Base-by-base conservation (phyloP, 2,329 filamentous ascomycete species). In the Colletotrichum nymphaeae region DNA sequence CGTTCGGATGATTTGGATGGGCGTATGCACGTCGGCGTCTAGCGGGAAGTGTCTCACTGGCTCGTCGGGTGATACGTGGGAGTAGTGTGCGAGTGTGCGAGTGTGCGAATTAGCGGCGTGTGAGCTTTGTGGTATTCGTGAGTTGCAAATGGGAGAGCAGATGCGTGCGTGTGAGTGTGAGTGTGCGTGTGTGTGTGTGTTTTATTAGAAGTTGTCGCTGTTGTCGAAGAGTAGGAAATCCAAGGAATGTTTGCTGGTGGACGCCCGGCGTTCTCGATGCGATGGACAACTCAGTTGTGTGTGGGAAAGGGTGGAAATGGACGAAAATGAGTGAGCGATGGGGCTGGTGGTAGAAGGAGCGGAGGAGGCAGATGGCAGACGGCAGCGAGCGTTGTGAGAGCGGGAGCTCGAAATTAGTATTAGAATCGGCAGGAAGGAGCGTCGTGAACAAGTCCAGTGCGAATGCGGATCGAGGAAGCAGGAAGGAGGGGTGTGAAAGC, bases 361-460 rank as follows among this genome's bases (percentile, higher is more conserved):
- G 32, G 37, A 63, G 19, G 59, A 69, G 65, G 26, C 59, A 28
- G 59, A 46, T 22, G 26, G 63, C 14, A 7, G 30, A 52, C 1
- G 26, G 22, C 26, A 49, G 42, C 16, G 42, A 53, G 19, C 5
- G 42, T 16, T 2, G 26, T 52, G 42, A 24, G 12, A 30, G 63
- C 52, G 30, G 26, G 49, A 49, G 67, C 53, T 58, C 30, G 42
- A 16, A 37, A 73, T 65, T 73, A 69, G 70, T 64, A 73, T 65
- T 64, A 65, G 67, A 42, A 63, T 52, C 32, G 60, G 57, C 52
- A 65, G 59, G 55, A 73, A 69, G 59, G 70, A 70, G 70, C 32
- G 70, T 73, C 66, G 66, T 73, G 66, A 73, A 75, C 62, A 75
- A 35, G 28, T 53, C 62, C 74, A 35, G 46, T 53, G 28, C 60